Conservation (phyloP, 306 rosid species). For the Prunus mongolica region DNA sequence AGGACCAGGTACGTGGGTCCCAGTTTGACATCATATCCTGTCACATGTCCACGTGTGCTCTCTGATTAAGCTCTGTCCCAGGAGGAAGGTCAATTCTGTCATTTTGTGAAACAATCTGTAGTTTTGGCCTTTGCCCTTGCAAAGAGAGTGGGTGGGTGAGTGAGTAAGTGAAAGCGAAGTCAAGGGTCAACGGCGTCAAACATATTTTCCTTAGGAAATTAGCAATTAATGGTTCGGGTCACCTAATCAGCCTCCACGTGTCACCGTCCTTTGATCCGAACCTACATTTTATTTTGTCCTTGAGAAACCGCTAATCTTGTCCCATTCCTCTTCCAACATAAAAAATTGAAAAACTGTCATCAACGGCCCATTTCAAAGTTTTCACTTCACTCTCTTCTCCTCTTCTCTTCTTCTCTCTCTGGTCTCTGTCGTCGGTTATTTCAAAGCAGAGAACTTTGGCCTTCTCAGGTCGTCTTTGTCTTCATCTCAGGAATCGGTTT, state of each 20-base stretch:
- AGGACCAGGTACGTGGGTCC: neutral
- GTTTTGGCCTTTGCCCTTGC: neutral
- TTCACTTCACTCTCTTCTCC: neutral
- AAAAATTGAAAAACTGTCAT: slow-evolving; percentile 23
- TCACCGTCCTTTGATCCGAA: slow-evolving; percentile 17
- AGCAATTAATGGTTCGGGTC: too few species aligned
- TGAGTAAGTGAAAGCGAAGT: slow-evolving; percentile 8
- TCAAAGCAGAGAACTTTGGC: slow-evolving; percentile 37
- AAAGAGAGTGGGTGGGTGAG: neutral
- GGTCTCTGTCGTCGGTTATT: slow-evolving; percentile 38
- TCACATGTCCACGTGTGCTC: neutral
- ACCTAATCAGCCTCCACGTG: slow-evolving; percentile 39
- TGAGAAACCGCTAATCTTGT: slow-evolving; percentile 29
- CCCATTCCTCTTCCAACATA: slow-evolving; percentile 2
- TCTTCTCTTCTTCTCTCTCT: slow-evolving; percentile 2
- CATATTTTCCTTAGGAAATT: neutral
- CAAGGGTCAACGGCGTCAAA: slow-evolving; percentile 18
- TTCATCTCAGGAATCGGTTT: neutral
- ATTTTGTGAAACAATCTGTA: neutral
- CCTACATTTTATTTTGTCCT: slow-evolving; percentile 10
- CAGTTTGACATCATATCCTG: neutral
- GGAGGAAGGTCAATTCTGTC: neutral
- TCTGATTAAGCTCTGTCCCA: neutral
- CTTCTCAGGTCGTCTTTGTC: neutral
- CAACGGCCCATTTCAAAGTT: slow-evolving; percentile 32